These are phyloP conservation scores for Naganishia kalamii DNA, from an alignment of 768 basidiomycete species.

Conservation along the genomic window DNA sequence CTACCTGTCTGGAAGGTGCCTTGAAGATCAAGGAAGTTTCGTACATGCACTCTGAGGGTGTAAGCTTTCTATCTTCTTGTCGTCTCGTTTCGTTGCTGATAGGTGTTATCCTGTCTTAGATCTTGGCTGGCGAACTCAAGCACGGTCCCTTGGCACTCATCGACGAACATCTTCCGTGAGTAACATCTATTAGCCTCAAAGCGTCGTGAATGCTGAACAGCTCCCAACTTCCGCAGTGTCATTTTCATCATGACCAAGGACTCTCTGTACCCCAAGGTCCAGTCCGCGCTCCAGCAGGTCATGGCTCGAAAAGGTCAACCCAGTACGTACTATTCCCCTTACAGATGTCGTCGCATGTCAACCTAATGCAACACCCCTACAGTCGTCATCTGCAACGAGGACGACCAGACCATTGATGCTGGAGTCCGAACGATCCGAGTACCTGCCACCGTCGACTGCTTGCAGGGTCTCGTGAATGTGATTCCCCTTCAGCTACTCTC, in stretches of 20 bases:
- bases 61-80: slow-evolving; percentile 26
- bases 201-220: not conserved
- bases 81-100: not conserved
- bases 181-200: not conserved
- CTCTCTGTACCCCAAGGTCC: slow-evolving; percentile 96
- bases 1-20: slow-evolving; percentile 95
- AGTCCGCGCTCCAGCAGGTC: slow-evolving; percentile 91
- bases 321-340: slow-evolving; percentile 33
- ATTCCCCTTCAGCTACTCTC: slow-evolving; percentile 91
- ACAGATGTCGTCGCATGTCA: not conserved
- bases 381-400: slow-evolving; percentile 91
- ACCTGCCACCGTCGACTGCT: slow-evolving; percentile 84
- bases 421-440: slow-evolving; percentile 81
- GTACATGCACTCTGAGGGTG: slow-evolving; percentile 57
- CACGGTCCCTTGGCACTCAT: slow-evolving; percentile 96
- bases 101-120: slow-evolving; percentile 50
- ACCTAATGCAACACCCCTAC: slow-evolving; percentile 45
- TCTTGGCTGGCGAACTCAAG: slow-evolving; percentile 96
- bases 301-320: slow-evolving; percentile 88
- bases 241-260: slow-evolving; percentile 99
- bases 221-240: slow-evolving; percentile 46
- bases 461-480: slow-evolving; percentile 94
- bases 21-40: slow-evolving; percentile 99
- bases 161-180: slow-evolving; percentile 86
- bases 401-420: slow-evolving; percentile 66